Percentiles rank a stretch among this genome's conserved stretches.
phyloP scores from a whole-genome alignment of 2,329 filamentous ascomycete species.

The Xylariaceae sp. region DNA sequence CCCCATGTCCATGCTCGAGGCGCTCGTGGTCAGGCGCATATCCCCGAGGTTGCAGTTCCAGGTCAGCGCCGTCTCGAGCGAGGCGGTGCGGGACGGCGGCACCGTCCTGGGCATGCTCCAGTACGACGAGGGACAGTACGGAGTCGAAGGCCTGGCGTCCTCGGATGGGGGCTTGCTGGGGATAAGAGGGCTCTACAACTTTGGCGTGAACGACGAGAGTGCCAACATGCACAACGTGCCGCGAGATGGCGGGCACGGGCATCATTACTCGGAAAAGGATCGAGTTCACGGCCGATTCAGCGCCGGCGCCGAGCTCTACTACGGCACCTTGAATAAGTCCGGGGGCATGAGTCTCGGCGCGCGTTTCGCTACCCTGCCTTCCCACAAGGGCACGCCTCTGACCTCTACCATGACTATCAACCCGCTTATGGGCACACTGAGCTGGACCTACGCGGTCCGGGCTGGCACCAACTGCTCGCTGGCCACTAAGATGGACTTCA shows the following conservation, averaged over 20 bases:
- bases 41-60: constrained; percentile 74
- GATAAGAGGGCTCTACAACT: constrained; percentile 87
- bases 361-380: constrained; percentile 81
- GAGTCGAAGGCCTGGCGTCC: constrained; percentile 82
- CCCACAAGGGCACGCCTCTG: constrained; percentile 78
- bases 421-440: constrained; percentile 89
- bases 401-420: constrained; percentile 92
- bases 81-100: constrained; percentile 66
- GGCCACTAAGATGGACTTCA: constrained; percentile 91
- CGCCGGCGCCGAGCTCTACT: constrained; percentile 89
- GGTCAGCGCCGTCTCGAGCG: constrained; percentile 71
- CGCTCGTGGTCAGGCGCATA: constrained; percentile 72
- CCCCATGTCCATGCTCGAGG: constrained; percentile 80
- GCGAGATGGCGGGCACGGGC: constrained; percentile 19
- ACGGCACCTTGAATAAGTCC: constrained; percentile 89
- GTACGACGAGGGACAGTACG: constrained; percentile 83
- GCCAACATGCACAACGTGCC: constrained; percentile 15
- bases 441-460: constrained; percentile 84
- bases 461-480: constrained; percentile 78
- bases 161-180: constrained; percentile 89
- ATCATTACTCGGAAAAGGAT: constrained; percentile 41
- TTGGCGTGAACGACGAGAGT: constrained; percentile 63
- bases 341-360: constrained; percentile 85
- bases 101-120: constrained; percentile 68
- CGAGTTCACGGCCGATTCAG: constrained; percentile 77